Evolutionary conservation across 2,329 filamentous ascomycete species (phyloP).

Genomic region (Hypomyces perniciosus): DNA sequence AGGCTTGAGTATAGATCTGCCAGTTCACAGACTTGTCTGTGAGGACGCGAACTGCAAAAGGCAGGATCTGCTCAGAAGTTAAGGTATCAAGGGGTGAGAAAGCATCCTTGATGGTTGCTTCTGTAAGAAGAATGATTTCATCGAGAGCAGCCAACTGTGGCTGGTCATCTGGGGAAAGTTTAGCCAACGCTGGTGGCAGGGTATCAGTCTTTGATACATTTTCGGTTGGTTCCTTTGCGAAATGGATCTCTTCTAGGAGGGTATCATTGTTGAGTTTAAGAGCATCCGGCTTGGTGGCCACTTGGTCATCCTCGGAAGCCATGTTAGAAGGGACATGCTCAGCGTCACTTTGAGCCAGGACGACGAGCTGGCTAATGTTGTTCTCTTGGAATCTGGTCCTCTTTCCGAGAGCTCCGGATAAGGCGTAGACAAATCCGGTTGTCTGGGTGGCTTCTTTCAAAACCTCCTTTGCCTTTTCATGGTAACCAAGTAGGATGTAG

Average conservation of each 20-base stretch:
- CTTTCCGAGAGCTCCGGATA: conserved; percentile 85
- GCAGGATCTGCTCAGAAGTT: conserved; percentile 87
- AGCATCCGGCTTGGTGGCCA: conserved; percentile 51
- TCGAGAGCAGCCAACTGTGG: conserved; percentile 78
- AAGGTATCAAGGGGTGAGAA: conserved; percentile 76
- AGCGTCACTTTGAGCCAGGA: conserved; percentile 71
- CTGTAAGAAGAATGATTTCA: conserved; percentile 83
- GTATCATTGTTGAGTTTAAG: conserved; percentile 88
- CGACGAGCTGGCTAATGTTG: conserved; percentile 80
- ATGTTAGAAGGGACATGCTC: conserved; percentile 21
- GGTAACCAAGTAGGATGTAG: conserved; percentile 76
- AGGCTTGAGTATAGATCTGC: conserved; percentile 93
- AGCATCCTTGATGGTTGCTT: conserved; percentile 82
- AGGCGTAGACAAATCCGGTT: conserved; percentile 70
- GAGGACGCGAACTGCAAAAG: conserved; percentile 83
- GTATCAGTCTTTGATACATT: conserved; percentile 29
- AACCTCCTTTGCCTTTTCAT: conserved; percentile 66
- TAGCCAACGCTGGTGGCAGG: conserved; percentile 56
- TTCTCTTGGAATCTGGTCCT: conserved; percentile 74
- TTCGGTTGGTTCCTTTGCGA: conserved; percentile 50
- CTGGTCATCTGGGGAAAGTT: conserved; percentile 70
- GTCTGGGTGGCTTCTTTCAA: conserved; percentile 60
- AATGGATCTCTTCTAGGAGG: conserved; percentile 79
- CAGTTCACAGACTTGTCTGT: conserved; percentile 89
- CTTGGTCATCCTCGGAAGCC: conserved; percentile 15